phyloP scores from a whole-genome alignment of 1,139 yeast species.

The Protomyces inundatus region DNA sequence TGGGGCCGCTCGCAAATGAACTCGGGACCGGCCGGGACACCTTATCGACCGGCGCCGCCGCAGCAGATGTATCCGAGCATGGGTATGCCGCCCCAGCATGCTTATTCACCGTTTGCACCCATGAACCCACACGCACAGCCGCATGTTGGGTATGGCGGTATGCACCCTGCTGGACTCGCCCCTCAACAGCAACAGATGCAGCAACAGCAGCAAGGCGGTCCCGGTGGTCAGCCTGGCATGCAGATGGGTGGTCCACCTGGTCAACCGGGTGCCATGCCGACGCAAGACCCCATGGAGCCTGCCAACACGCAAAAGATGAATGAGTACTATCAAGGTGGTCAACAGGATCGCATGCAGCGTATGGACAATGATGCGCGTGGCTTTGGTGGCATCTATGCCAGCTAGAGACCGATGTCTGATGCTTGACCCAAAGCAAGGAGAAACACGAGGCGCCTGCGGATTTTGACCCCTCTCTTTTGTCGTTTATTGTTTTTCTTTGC shows the following conservation, averaged over 20 bases:
- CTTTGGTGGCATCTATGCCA: constrained; percentile 43
- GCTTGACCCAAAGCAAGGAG: too few species aligned
- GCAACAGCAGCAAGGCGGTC: constrained; percentile 12
- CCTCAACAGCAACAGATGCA: constrained; percentile 16
- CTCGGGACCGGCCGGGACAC: constrained; percentile 35
- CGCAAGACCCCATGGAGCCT: constrained; percentile 40
- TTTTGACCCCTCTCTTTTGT: too few species aligned
- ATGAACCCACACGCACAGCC: constrained; percentile 34
- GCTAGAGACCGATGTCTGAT: not conserved
- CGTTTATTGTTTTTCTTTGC: too few species aligned
- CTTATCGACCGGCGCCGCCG: constrained; percentile 38
- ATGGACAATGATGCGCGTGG: constrained; percentile 46
- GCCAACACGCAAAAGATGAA: constrained; percentile 45
- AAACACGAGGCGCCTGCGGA: too few species aligned
- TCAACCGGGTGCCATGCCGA: constrained; percentile 31
- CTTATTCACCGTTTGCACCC: constrained; percentile 42
- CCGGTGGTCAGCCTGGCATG: constrained; percentile 9
- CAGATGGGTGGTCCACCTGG: constrained; percentile 12
- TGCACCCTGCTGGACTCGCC: constrained; percentile 2
- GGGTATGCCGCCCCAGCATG: constrained; percentile 38
- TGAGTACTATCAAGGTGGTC: constrained; percentile 47
- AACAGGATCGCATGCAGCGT: constrained; percentile 49
- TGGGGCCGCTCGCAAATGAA: constrained; percentile 68
- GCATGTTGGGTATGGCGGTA: not conserved
- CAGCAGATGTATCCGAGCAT: constrained; percentile 41